Base-by-base conservation (phyloP, 169 alveolate species). In the Plasmodium vinckei region DNA sequence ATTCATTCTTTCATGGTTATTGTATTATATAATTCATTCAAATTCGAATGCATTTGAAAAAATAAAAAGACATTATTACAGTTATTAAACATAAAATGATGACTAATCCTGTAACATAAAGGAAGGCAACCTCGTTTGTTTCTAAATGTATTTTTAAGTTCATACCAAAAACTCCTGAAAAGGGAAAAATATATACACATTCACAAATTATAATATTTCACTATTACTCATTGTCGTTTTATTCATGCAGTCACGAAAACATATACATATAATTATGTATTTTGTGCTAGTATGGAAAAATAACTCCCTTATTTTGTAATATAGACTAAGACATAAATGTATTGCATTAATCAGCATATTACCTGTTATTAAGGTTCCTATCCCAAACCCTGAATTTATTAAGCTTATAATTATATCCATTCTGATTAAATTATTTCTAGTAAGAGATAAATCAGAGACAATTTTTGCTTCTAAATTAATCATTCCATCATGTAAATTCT, bases 341-440 rank as follows among this genome's bases (percentile, higher is more conserved):
- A 27, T 13, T 39, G 72, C 56, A 13, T 23, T 6, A 54, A 47
- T 27, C 9, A 13, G 27, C 87, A 13, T 33, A 33, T 33, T 15
- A 93, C 97, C 97, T 56, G 97, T 77, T 21, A 95, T 87, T 71
- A 94, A 84, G 19, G 96, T 94, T 42, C 97, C 97, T 49, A 93
- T 91, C 47, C 95, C 95, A 54, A 95, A 93, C 39, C 95, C 95
- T 4, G 94, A 92, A 54, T 96, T 89, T 53, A 95, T 63, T 33
- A 95, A 82, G 53, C 96, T 92, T 42, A 95, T 93, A 21, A 93
- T 91, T 68, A 94, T 90, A 47, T 95, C 97, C 70, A 93, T 86
- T 13, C 95, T 79, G 73, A 95, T 93, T 86, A 95, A 89, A 63
- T 94, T 92, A 67, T 95, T 95, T 33, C 96, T 88, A 27, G 93